Evolutionary conservation across 306 rosid species (phyloP), one percentile per base, ranked within the genome.

Genomic region (Macrotyloma uniflorum): DNA sequence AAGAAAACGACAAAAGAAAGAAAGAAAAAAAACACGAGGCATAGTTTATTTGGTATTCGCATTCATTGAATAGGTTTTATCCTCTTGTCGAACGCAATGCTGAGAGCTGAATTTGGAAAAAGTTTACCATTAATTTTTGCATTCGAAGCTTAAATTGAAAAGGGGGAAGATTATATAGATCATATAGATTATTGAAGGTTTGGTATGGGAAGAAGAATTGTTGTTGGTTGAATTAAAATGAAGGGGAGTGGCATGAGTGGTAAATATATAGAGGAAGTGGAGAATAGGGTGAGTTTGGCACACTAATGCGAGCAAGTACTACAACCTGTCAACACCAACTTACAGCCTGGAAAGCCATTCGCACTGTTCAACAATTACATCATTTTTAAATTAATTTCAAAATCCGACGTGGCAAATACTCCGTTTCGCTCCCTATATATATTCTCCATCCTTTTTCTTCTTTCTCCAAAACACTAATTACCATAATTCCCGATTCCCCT

Each of bases 321-420:
- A 88, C 97, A 91, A 84, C 89, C 96, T 90, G 96, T 90, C 93
- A 91, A 84, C 90, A 85, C 87, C 91, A 80, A 84, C 87, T 70
- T 78, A 89, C 98, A 94, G 97, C 79, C 98, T 94, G 98, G 90
- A 88, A 79, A 75, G 79, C 82, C 80, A 30, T 67, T 75, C 84
- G 81, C 86, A 50, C 81, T 66, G 45, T 53, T 84, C 46, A 32
- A 61, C 49, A 67, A 66, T 35, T 28, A 35, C 26, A 7, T 16
- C 12, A 49, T 65, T 62, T 62, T 45, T 16, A n/a, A 50, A 63
- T 42, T 42, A 65, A 80, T 70, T n/a, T 76, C 32, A 80, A 82
- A 23, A 26, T 83, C 82, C 72, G 1, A 93, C 86, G 93, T 91
- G 94, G 92, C 85, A 57, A 26, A 40, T 0, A 18, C 20, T 73